Evolutionary conservation across 257 asterid species (phyloP).

Genomic region (Solanum acaule): DNA sequence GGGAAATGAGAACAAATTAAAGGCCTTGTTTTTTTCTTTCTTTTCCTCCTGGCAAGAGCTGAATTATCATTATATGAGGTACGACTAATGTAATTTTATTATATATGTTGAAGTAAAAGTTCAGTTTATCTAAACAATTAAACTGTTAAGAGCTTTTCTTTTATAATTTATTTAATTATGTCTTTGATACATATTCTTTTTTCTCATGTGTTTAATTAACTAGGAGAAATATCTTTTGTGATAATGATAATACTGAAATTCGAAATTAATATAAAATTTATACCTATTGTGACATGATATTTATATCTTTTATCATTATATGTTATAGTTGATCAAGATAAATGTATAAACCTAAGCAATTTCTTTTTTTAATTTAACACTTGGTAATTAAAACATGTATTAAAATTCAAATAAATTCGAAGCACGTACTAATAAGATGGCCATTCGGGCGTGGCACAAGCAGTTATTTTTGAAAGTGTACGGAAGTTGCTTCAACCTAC

Average conservation of each 20-base stretch:
- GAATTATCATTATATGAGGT: background rate
- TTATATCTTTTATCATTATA: background rate
- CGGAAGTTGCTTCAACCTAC: conserved; percentile 3
- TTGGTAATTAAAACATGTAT: no score
- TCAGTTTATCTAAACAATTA: background rate
- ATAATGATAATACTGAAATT: background rate
- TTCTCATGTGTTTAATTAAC: background rate
- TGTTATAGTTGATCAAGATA: background rate
- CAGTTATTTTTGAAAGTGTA: background rate
- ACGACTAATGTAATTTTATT: background rate
- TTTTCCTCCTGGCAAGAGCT: background rate
- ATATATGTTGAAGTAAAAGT: background rate
- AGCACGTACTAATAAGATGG: no score
- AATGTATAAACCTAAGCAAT: background rate
- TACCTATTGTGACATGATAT: background rate
- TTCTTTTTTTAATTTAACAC: background rate
- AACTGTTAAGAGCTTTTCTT: background rate
- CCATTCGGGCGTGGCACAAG: background rate
- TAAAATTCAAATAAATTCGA: no score
- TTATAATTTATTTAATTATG: background rate
- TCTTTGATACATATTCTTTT: background rate
- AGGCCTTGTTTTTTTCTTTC: no score
- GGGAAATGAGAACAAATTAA: background rate
- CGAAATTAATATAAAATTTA: background rate
- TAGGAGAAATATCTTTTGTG: background rate